Evolutionary conservation across 2,329 filamentous ascomycete genomes (phyloP), one percentile per base, ranked within the genome.

Genomic region (Simplicillium aogashimaense): DNA sequence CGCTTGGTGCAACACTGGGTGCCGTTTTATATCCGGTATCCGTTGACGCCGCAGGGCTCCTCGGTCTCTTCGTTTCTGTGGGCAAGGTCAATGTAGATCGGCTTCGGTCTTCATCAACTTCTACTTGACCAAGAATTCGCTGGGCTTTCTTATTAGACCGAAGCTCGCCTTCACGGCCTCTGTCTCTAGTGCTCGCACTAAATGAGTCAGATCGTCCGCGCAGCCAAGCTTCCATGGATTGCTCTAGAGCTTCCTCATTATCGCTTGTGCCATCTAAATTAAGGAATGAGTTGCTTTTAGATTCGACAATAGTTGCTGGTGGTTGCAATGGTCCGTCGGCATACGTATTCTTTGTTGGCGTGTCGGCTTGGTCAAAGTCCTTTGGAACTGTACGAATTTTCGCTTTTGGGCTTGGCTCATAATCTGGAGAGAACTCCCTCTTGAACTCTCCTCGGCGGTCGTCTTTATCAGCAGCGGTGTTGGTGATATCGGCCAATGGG

Each of bases 351-450:
- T 29, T n/a, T 12, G 16, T 20, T 17, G 20, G 11, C 9, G 42
- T 17, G 8, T 30, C 35, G 29, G 52, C 46, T 36, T 53, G 47
- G 12, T 58, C 58, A 9, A 67, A 65, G 30, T 65, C 66, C 5
- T 69, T 62, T 40, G 69, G 67, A 29, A 85, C 76, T n/a, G 72
- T 63, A 40, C 81, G 74, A 32, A 87, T 83, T n/a, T 76, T 78
- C 20, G 83, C 81, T 55, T 76, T 81, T 31, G 78, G 76, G 45
- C 80, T 78, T 11, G 82, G 82, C 35, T 82, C 81, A 57, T 88
- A 88, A 39, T 83, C 81, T 11, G 81, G 81, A 14, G 84, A 87
- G 54, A 88, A 87, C 2, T 81, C 78, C 46, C 77, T 68, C 30
- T 68, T 60, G 38, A 61, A 66, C 15, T 61, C 48, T 48, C 58